Percentiles rank a stretch among this genome's conserved stretches.
phyloP scores from a whole-genome alignment of 2,329 filamentous ascomycete genomes.

The Pseudogymnoascus sp. region DNA sequence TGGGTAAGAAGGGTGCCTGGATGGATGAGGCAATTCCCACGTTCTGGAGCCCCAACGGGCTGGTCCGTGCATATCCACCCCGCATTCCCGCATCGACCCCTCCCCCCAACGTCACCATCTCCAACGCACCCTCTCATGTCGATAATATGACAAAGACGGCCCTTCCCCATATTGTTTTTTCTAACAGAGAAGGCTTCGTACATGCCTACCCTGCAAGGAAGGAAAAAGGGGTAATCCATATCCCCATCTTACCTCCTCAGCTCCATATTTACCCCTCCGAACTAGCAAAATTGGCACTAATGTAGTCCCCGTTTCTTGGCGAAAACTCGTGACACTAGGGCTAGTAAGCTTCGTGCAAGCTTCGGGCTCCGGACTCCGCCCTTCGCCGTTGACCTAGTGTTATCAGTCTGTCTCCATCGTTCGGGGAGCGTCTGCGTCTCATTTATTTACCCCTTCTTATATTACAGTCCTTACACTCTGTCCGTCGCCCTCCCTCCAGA shows the following conservation, averaged over 20 bases:
- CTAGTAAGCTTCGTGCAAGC: neutral
- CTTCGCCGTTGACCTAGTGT: neutral
- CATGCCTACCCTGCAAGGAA: no score
- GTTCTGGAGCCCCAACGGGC: neutral
- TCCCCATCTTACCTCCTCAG: neutral
- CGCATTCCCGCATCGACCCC: neutral
- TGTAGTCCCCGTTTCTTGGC: neutral
- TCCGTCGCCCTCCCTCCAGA: neutral
- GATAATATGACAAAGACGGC: neutral
- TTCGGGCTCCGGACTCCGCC: slow-evolving; percentile 3
- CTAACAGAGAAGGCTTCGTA: neutral
- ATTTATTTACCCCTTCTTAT: neutral
- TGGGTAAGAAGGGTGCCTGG: neutral
- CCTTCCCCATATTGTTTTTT: neutral
- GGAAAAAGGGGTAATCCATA: neutral
- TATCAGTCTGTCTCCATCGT: neutral
- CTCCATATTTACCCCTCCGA: neutral
- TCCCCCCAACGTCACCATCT: neutral
- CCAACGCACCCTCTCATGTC: neutral
- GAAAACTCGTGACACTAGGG: slow-evolving; percentile 2
- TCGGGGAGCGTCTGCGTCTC: slow-evolving; percentile 1
- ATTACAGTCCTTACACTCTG: neutral
- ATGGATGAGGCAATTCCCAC: neutral
- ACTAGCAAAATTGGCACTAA: neutral
- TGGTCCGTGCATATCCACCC: neutral